phyloP scores from a whole-genome alignment of 2,329 filamentous ascomycete genomes.

The Sarocladium strictum region DNA sequence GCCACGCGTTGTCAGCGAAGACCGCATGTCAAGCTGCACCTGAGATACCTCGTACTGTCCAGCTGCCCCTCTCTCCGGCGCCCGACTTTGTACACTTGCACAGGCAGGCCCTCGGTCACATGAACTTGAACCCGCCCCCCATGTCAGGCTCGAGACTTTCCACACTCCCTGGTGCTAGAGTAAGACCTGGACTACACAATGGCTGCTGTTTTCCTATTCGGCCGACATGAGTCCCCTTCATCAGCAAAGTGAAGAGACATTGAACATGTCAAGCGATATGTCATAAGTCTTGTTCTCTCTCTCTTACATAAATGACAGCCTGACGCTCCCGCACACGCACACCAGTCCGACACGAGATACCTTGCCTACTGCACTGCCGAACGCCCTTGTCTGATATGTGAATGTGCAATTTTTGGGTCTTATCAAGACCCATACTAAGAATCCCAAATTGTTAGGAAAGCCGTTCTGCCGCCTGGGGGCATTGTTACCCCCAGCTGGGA shows the following conservation, averaged over 20 bases:
- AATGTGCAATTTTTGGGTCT: conserved; percentile 12
- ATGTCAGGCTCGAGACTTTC: too few species aligned
- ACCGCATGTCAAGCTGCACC: background rate
- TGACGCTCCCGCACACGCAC: background rate
- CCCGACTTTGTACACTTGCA: background rate
- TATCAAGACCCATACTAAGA: too few species aligned
- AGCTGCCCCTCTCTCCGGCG: background rate
- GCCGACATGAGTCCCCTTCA: too few species aligned
- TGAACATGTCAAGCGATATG: background rate
- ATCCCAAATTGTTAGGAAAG: background rate
- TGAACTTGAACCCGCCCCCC: background rate
- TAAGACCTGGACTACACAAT: too few species aligned
- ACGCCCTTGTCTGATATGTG: background rate
- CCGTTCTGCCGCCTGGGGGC: too few species aligned
- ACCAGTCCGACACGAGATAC: too few species aligned
- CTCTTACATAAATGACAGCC: background rate
- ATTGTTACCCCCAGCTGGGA: background rate
- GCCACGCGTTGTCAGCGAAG: background rate
- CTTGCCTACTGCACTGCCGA: background rate
- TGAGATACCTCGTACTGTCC: background rate
- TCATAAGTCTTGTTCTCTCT: background rate
- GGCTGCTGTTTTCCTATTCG: too few species aligned
- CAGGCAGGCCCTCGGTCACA: background rate
- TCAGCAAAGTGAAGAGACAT: too few species aligned
- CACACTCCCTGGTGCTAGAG: too few species aligned